phyloP scores from a whole-genome alignment of 176 grass and related monocot genomes.

The Ensete glaucum region DNA sequence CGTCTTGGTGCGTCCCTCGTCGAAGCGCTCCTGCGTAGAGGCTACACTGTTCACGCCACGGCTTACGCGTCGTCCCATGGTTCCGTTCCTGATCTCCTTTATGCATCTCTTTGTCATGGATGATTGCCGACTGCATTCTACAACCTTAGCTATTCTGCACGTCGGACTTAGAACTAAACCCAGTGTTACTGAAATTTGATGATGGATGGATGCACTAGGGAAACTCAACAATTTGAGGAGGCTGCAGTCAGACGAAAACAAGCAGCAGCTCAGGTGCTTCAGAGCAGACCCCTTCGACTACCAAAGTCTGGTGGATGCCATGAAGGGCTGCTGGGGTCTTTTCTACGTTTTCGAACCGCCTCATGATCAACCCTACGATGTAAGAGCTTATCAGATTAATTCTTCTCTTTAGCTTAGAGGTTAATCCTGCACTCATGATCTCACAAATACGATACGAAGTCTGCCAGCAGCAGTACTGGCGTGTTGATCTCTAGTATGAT shows the following conservation, averaged over 20 bases:
- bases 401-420: too few relatives aligned
- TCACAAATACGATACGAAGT: too few relatives aligned
- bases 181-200: too few relatives aligned
- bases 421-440: too few relatives aligned
- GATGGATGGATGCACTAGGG: constrained; percentile 1
- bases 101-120: neutral
- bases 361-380: constrained; percentile 49
- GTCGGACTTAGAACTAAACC: too few relatives aligned
- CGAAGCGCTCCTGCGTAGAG: constrained; percentile 57
- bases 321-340: constrained; percentile 65
- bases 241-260: constrained; percentile 19
- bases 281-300: constrained; percentile 74
- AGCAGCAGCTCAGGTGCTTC: constrained; percentile 47
- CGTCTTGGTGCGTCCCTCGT: constrained; percentile 52
- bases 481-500: too few relatives aligned
- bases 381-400: constrained; percentile 9
- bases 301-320: constrained; percentile 81
- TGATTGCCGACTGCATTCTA: too few relatives aligned
- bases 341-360: constrained; percentile 80
- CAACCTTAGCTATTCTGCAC: too few relatives aligned
- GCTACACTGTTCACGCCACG: constrained; percentile 87
- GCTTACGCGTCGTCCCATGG: constrained; percentile 23
- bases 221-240: constrained; percentile 14
- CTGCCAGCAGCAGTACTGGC: too few relatives aligned
- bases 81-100: neutral